phyloP scores from a whole-genome alignment of 1,284 basidiomycete genomes.

The Cronartium ribicola region DNA sequence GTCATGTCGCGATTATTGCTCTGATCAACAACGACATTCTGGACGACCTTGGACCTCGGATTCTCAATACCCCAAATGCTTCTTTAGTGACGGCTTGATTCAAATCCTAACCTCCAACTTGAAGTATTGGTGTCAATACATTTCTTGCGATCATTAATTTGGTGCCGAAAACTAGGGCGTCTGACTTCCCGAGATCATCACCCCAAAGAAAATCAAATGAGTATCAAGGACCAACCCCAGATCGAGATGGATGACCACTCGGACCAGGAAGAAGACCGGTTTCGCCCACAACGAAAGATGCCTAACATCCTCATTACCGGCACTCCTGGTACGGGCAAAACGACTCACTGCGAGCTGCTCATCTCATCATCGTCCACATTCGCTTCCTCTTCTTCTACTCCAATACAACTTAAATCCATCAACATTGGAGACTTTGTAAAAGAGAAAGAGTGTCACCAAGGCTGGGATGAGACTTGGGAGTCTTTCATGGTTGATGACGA shows the following conservation, averaged over 20 bases:
- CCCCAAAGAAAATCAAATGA: too few relatives aligned
- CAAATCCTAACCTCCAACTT: too few relatives aligned
- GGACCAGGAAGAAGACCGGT: not conserved
- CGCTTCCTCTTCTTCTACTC: not conserved
- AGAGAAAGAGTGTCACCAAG: constrained; percentile 72
- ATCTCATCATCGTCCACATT: constrained; percentile 49
- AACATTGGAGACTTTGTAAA: constrained; percentile 89
- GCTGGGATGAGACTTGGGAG: constrained; percentile 91
- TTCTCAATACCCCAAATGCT: too few relatives aligned
- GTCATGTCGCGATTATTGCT: too few relatives aligned
- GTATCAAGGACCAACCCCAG: too few relatives aligned
- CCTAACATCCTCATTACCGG: constrained; percentile 53
- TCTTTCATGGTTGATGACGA: constrained; percentile 93
- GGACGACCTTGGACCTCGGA: too few relatives aligned
- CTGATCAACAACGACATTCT: too few relatives aligned
- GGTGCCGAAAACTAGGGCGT: too few relatives aligned
- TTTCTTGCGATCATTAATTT: too few relatives aligned
- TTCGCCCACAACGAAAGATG: not conserved
- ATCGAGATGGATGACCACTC: not conserved
- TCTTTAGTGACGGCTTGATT: too few relatives aligned
- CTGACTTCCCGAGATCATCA: too few relatives aligned
- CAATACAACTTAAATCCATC: constrained; percentile 63
- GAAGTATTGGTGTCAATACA: too few relatives aligned
- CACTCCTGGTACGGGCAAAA: constrained; percentile 67
- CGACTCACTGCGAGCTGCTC: constrained; percentile 79